Evolutionary conservation across 805 yeast genomes (phyloP).

Genomic region (Saturnispora besseyi): DNA sequence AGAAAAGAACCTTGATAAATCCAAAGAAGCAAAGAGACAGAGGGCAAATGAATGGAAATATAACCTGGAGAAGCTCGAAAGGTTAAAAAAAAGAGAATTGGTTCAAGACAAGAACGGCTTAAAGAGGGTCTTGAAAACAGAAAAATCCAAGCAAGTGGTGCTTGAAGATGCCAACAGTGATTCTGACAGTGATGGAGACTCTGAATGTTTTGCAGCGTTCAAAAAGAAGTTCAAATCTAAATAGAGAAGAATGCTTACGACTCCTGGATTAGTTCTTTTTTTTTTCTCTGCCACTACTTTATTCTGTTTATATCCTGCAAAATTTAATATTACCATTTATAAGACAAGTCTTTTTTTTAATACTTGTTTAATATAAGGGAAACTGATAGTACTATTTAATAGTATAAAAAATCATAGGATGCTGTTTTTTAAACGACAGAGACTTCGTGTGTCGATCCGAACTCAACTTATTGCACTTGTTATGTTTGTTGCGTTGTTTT

Average conservation of each 20-base stretch:
- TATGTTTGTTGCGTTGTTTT: constrained; percentile 56
- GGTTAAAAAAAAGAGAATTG: not conserved
- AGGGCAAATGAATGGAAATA: constrained; percentile 1
- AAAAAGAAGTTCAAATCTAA: not conserved
- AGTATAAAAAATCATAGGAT: not conserved
- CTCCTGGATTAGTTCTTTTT: not conserved
- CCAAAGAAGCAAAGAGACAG: not conserved
- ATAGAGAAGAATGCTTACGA: not conserved
- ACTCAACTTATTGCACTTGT: constrained; percentile 70
- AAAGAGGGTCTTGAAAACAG: not conserved
- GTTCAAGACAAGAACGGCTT: not conserved
- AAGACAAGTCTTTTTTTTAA: not conserved
- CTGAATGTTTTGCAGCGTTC: not conserved
- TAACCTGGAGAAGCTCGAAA: constrained; percentile 1
- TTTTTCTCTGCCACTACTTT: not conserved
- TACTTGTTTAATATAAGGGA: too few species aligned
- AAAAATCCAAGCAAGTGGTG: not conserved
- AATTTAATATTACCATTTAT: not conserved
- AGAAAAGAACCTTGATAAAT: not conserved
- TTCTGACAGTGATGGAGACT: constrained; percentile 1
- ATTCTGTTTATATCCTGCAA: not conserved
- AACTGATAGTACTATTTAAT: too few species aligned
- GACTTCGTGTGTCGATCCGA: constrained; percentile 52
- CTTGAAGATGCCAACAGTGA: constrained; percentile 5
- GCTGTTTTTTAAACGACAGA: constrained; percentile 10